phyloP scores from a whole-genome alignment of 495 filamentous ascomycete genomes.

The Penicillium silybi region DNA sequence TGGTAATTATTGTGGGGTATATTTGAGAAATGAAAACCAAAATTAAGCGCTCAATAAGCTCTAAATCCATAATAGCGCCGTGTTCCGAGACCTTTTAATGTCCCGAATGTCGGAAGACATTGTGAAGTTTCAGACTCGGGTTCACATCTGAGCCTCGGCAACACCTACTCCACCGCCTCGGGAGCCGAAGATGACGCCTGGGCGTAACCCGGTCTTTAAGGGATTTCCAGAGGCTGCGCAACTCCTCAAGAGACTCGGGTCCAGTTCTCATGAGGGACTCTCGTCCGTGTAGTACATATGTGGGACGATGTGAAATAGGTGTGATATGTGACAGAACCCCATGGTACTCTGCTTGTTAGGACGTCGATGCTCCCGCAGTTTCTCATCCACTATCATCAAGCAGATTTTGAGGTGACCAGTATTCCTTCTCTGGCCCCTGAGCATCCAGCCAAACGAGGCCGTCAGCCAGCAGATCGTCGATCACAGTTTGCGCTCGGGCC shows the following conservation, averaged over 20 bases:
- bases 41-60: background rate
- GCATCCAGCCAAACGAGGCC: conserved; percentile 92
- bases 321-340: background rate
- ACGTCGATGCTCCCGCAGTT: background rate
- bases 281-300: background rate
- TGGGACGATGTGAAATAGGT: background rate
- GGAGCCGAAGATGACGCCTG: background rate
- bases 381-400: conserved; percentile 40
- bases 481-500: conserved; percentile 77
- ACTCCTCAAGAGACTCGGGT: background rate
- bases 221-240: background rate
- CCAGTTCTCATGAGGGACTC: background rate
- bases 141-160: background rate
- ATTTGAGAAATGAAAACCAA: background rate
- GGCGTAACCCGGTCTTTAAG: too few relatives aligned
- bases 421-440: conserved; percentile 84
- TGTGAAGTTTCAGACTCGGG: background rate
- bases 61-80: background rate
- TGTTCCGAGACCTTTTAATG: background rate
- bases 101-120: background rate
- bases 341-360: background rate
- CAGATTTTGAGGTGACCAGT: conserved; percentile 75
- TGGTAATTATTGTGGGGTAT: background rate
- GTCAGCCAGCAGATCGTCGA: conserved; percentile 88
- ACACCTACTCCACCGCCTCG: background rate